Base-by-base conservation (phyloP, 2,329 filamentous ascomycete species). In the Sporothrix pallida region DNA sequence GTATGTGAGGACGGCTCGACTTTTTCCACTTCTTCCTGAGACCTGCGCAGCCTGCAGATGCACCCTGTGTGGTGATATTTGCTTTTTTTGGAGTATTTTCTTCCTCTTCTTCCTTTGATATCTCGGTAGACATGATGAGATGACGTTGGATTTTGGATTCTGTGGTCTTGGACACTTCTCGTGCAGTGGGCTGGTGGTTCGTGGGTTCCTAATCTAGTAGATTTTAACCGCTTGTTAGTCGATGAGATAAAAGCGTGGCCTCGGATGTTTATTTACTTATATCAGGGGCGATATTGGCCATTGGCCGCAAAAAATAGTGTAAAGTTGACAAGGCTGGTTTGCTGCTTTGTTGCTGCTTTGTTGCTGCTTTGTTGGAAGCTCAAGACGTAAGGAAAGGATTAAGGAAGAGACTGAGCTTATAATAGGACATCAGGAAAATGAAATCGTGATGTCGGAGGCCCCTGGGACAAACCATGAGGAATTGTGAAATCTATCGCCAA, bases 191-290 rank as follows among this genome's bases (percentile, higher is more conserved):
- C 31, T 37, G 31, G 31, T 7, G 7, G 7, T 37, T 37, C 7
- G 31, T 37, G 31, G 31, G 62, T 48, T 42, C 62, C 62, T 65
- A 48, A 46, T 7, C 62, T 65, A 65, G 42, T 37, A 65, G 42
- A 37, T 37, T 37, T 37, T 7, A 5, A 37, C 31, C 31, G 31
- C 23, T 37, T 37, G 31, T 37, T 37, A 37, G 31, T 37, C 31
- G 7, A 37, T 37, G 31, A 6, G 31, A 37, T 37, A 37, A 37
- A 37, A 37, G 31, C 31, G 31, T 37, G 31, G 3, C 31, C 31
- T 5, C 31, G 7, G 31, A 37, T 37, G 31, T 37, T 37, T 37
- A 37, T 37, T 37, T 37, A 37, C 31, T 37, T 37, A 37, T 37
- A 3, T 37, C 31, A 37, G 7, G 31, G 31, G 31, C 31, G 31